Conservation (phyloP, 768 basidiomycete genomes). For the Rhizopogon roseolus region DNA sequence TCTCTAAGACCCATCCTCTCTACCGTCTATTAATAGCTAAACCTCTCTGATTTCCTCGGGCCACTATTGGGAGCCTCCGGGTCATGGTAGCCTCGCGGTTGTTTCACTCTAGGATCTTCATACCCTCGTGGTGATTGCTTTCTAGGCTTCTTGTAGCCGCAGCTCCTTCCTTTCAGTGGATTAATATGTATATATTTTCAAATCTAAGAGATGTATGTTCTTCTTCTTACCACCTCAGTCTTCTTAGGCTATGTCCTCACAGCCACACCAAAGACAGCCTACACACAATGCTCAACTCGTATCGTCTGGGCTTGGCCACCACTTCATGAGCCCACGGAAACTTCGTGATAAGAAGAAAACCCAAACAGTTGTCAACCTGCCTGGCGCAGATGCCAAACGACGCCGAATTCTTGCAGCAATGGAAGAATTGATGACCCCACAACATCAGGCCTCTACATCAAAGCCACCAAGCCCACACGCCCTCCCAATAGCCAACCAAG, state of each 20-base stretch:
- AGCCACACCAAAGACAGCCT: neutral
- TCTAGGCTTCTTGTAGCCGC: too few species aligned
- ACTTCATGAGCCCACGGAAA: constrained; percentile 1
- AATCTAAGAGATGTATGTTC: too few species aligned
- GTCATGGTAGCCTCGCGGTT: neutral
- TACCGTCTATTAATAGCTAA: neutral
- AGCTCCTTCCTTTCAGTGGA: too few species aligned
- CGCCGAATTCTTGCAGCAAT: neutral
- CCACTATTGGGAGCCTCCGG: neutral
- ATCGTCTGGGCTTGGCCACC: neutral
- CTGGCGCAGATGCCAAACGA: neutral
- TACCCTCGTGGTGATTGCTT: too few species aligned
- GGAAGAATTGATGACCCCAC: neutral
- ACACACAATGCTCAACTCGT: neutral
- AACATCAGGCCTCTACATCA: too few species aligned
- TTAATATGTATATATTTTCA: too few species aligned
- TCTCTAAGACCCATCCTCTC: neutral
- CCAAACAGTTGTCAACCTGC: neutral
- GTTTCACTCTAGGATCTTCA: too few species aligned
- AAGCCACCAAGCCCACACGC: too few species aligned
- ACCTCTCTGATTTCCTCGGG: neutral
- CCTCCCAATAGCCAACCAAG: too few species aligned
- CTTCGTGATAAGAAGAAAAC: neutral
- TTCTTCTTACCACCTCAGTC: too few species aligned
- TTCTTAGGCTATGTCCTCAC: too few species aligned